Evolutionary conservation across 805 yeast species (phyloP).

Genomic region (Pichia cephalocereana): DNA sequence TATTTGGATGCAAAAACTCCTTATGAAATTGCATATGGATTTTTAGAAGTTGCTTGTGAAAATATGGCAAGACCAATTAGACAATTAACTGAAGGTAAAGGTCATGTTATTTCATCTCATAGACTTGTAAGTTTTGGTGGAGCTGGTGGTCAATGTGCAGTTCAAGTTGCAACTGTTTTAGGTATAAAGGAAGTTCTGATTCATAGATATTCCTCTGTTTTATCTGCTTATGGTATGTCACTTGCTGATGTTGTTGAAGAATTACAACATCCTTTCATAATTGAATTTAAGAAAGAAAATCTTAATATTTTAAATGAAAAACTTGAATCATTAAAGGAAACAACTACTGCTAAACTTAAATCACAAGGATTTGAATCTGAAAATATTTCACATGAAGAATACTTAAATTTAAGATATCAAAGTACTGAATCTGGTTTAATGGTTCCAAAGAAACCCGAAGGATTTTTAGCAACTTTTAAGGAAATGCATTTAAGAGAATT

Average conservation of each 20-base stretch:
- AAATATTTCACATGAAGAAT: slow-evolving; percentile 48
- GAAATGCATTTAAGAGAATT: slow-evolving; percentile 59
- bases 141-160: slow-evolving; percentile 90
- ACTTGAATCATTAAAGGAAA: slow-evolving; percentile 34
- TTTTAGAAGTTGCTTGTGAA: slow-evolving; percentile 75
- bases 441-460: slow-evolving; percentile 31
- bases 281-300: slow-evolving; percentile 28
- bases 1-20: slow-evolving; percentile 36
- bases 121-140: slow-evolving; percentile 82
- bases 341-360: slow-evolving; percentile 33
- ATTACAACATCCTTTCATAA: slow-evolving; percentile 62
- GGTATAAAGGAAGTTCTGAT: slow-evolving; percentile 63
- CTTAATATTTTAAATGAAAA: slow-evolving; percentile 31
- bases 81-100: slow-evolving; percentile 76
- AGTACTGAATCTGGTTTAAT: slow-evolving; percentile 88
- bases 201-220: slow-evolving; percentile 73
- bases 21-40: slow-evolving; percentile 72
- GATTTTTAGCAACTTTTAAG: slow-evolving; percentile 38
- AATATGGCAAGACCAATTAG: slow-evolving; percentile 89
- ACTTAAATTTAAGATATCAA: slow-evolving; percentile 67
- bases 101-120: slow-evolving; percentile 57
- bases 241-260: slow-evolving; percentile 81
- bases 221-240: slow-evolving; percentile 84
- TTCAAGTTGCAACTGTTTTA: slow-evolving; percentile 60
- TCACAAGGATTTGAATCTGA: slow-evolving; percentile 45